Evolutionary conservation across 2,329 filamentous ascomycete genomes (phyloP).

Genomic region (Ophiocordyceps camponoti-leonardi): DNA sequence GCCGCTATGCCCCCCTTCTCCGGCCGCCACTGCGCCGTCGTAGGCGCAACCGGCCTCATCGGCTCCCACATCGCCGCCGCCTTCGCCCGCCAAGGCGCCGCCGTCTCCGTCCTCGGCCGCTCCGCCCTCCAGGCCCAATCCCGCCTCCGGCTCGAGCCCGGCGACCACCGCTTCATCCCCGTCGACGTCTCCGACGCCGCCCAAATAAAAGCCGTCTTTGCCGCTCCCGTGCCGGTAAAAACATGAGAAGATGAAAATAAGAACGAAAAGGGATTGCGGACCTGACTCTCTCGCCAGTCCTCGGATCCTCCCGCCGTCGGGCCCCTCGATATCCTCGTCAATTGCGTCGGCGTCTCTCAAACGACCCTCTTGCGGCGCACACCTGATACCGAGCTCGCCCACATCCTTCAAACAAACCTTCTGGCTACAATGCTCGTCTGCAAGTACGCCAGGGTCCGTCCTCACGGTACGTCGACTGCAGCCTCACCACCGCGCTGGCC

Average conservation of each 20-base stretch:
- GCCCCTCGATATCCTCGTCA: conserved; percentile 46
- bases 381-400: conserved; percentile 28
- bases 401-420: conserved; percentile 54
- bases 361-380: conserved; percentile 44
- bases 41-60: conserved; percentile 55
- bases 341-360: conserved; percentile 62
- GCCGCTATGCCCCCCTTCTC: conserved; percentile 9
- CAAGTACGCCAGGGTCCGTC: conserved; percentile 21
- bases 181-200: conserved; percentile 14
- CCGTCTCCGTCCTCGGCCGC: conserved; percentile 44
- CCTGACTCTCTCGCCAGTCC: not conserved
- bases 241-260: no score
- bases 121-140: conserved; percentile 29
- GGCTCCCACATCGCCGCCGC: conserved; percentile 47
- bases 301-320: conserved; percentile 9
- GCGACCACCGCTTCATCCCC: conserved; percentile 15
- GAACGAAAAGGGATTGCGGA: no score
- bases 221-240: not conserved
- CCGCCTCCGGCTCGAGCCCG: conserved; percentile 17
- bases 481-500: not conserved
- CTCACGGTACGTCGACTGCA: conserved; percentile 10
- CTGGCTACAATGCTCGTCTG: conserved; percentile 46
- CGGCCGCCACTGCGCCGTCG: conserved; percentile 41
- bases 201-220: conserved; percentile 15
- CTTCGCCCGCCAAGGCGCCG: conserved; percentile 46